Conservation (phyloP, 345 rosid genomes). For the Bruguiera parviflora region DNA sequence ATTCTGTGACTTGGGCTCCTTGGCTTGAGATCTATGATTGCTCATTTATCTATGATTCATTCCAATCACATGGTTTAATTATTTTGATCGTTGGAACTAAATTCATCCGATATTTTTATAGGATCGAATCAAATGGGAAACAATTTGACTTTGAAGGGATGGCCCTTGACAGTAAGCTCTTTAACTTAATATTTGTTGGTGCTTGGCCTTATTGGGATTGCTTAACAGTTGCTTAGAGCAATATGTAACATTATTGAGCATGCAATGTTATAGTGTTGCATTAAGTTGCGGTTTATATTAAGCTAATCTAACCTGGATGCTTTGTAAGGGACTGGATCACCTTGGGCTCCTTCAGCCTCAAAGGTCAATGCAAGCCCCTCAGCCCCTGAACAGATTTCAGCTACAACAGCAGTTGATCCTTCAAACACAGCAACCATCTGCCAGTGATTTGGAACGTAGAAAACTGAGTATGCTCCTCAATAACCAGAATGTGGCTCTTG, state of each 20-base stretch:
- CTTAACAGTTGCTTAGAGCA: not conserved
- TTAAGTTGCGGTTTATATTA: not conserved
- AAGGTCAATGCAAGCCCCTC: conserved; percentile 46
- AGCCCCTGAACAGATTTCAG: conserved; percentile 43
- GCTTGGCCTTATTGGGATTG: not conserved
- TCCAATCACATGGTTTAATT: not conserved
- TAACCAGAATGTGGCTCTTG: conserved; percentile 38
- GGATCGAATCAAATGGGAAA: conserved; percentile 53
- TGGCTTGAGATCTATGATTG: not conserved
- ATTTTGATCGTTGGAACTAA: conserved; percentile 8
- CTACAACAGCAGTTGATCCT: conserved; percentile 50
- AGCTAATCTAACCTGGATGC: conserved; percentile 1
- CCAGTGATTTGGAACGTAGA: conserved; percentile 46
- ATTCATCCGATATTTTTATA: conserved; percentile 16
- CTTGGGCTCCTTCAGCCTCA: conserved; percentile 47
- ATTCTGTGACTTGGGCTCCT: too few species aligned
- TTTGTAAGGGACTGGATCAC: conserved; percentile 51
- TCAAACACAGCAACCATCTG: conserved; percentile 54
- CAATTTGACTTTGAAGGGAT: conserved; percentile 60
- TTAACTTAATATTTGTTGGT: not conserved
- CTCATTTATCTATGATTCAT: too few species aligned
- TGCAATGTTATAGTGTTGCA: not conserved
- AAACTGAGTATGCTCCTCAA: conserved; percentile 47
- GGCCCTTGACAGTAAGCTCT: conserved; percentile 59
- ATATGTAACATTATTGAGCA: not conserved